A percentile compares a stretch with the other conserved stretches of the same genome.
Conservation (phyloP, 306 rosid species). For the Chamaecrista fasciculata region DNA sequence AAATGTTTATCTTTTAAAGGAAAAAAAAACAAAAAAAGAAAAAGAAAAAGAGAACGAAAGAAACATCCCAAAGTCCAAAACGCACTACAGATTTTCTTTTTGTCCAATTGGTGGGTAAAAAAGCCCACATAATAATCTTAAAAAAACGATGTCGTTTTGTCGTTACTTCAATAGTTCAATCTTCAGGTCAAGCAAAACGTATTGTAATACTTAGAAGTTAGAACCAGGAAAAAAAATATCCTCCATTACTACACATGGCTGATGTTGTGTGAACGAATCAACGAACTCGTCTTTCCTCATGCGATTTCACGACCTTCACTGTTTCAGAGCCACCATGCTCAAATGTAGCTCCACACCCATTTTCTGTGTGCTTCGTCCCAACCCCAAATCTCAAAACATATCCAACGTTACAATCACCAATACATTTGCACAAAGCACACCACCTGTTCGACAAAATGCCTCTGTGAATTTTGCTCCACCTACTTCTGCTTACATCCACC, state of each 20-base stretch:
- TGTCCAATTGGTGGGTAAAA: too few relatives aligned
- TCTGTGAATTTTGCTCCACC: conserved; percentile 37
- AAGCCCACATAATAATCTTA: too few relatives aligned
- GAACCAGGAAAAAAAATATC: too few relatives aligned
- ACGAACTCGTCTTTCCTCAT: background rate
- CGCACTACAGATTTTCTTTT: too few relatives aligned
- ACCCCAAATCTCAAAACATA: conserved; percentile 28
- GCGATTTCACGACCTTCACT: background rate
- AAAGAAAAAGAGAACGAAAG: too few relatives aligned
- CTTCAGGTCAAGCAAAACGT: too few relatives aligned
- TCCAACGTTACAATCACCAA: background rate
- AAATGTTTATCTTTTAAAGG: too few relatives aligned
- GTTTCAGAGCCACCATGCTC: conserved; percentile 33
- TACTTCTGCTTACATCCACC: conserved; percentile 86
- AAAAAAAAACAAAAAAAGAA: too few relatives aligned
- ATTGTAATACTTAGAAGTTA: too few relatives aligned
- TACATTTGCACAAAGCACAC: conserved; percentile 32
- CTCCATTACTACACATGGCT: too few relatives aligned
- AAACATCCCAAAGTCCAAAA: too few relatives aligned
- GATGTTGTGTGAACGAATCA: background rate
- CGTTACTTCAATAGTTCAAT: too few relatives aligned
- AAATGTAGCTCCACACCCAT: conserved; percentile 61
- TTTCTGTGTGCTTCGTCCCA: conserved; percentile 45
- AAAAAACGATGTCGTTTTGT: background rate
- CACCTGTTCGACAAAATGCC: conserved; percentile 72